phyloP scores from a whole-genome alignment of 176 grass and related monocot genomes.

The Oryza officinalis region DNA sequence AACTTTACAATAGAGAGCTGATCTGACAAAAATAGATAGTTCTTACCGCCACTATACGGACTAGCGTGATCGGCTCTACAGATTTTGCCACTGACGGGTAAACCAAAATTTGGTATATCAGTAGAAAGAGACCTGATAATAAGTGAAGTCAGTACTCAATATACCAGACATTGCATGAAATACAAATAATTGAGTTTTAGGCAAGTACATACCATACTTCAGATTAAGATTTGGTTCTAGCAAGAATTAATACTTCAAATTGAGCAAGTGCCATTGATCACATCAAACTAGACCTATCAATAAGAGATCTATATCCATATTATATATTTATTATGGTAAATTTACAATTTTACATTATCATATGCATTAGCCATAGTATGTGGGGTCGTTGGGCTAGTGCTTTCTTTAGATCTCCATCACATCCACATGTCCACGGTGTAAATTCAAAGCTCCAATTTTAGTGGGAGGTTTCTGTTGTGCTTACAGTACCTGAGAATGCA shows the following conservation, averaged over 20 bases:
- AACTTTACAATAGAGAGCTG: slow-evolving; percentile 15
- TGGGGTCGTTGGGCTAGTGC: neutral
- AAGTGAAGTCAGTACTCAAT: slow-evolving; percentile 38
- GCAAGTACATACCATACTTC: slow-evolving; percentile 11
- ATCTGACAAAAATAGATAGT: slow-evolving; percentile 10
- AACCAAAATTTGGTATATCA: slow-evolving; percentile 78
- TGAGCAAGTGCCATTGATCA: slow-evolving; percentile 7
- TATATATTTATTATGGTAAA: neutral
- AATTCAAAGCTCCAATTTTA: neutral
- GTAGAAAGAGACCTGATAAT: slow-evolving; percentile 59
- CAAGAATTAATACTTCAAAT: slow-evolving; percentile 14
- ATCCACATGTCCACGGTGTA: neutral
- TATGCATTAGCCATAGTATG: neutral
- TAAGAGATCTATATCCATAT: neutral
- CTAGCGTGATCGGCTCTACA: slow-evolving; percentile 57
- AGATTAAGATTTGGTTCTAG: neutral
- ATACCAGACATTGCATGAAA: slow-evolving; percentile 26
- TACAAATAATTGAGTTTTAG: slow-evolving; percentile 2
- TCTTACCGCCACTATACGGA: slow-evolving; percentile 63
- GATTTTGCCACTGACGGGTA: slow-evolving; percentile 72
- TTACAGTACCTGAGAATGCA: slow-evolving; percentile 68
- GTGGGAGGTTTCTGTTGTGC: neutral
- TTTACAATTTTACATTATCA: neutral
- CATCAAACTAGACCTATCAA: slow-evolving; percentile 10
- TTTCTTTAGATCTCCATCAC: neutral